Evolutionary conservation across 495 filamentous ascomycete genomes (phyloP).

Genomic region (Wilcoxina mikolae): DNA sequence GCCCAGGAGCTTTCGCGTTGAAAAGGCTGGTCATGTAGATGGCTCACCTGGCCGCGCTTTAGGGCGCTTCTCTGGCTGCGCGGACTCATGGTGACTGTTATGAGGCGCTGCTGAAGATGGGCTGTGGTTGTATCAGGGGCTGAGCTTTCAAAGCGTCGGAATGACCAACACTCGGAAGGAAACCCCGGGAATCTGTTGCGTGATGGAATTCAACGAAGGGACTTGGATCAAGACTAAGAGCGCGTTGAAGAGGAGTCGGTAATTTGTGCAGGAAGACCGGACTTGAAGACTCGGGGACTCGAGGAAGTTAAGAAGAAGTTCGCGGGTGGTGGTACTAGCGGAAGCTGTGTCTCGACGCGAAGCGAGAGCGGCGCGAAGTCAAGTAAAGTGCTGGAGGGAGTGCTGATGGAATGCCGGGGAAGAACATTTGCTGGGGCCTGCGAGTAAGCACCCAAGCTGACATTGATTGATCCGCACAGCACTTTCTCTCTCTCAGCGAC

Average conservation of each 20-base stretch:
- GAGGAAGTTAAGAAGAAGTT: too few relatives aligned
- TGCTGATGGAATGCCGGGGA: too few relatives aligned
- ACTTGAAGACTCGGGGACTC: too few relatives aligned
- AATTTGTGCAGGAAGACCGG: too few relatives aligned
- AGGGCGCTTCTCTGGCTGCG: background rate
- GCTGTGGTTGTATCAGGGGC: background rate
- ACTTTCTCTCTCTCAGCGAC: too few relatives aligned
- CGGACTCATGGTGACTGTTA: conserved; percentile 1
- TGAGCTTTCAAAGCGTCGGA: background rate
- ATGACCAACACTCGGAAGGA: background rate
- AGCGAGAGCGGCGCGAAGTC: too few relatives aligned
- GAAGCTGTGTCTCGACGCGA: too few relatives aligned
- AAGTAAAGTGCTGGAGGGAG: too few relatives aligned
- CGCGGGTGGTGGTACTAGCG: too few relatives aligned
- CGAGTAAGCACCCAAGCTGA: too few relatives aligned
- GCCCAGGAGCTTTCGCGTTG: background rate
- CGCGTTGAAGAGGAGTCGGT: background rate
- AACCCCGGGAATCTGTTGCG: background rate
- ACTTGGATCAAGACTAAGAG: background rate
- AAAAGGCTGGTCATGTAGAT: background rate
- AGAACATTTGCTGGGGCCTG: too few relatives aligned
- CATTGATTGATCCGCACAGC: too few relatives aligned
- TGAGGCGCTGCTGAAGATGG: background rate
- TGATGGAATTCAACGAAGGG: background rate
- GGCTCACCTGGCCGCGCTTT: conserved; percentile 3